Evolutionary conservation across 2,329 filamentous ascomycete species (phyloP).

Genomic region (Monosporascus sp.): DNA sequence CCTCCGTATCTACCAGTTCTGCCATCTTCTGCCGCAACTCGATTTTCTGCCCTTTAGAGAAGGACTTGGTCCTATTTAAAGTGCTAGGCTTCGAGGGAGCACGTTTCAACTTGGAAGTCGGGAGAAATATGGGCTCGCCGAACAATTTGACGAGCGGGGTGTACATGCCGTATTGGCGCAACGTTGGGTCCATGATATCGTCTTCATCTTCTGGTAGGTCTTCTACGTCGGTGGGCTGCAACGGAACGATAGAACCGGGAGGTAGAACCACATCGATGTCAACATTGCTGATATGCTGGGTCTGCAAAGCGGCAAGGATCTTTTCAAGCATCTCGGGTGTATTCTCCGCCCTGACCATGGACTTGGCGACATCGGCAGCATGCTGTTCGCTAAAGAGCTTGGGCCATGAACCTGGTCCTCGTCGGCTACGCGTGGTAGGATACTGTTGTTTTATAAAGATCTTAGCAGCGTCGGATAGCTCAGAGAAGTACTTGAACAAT

Average conservation of each 20-base stretch:
- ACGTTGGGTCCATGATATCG: conserved; percentile 57
- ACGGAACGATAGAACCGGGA: conserved; percentile 64
- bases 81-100: conserved; percentile 83
- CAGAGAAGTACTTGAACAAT: conserved; percentile 88
- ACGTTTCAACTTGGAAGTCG: conserved; percentile 76
- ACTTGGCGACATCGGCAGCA: conserved; percentile 81
- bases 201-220: conserved; percentile 58
- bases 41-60: conserved; percentile 76
- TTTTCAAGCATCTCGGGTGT: conserved; percentile 65
- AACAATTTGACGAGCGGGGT: conserved; percentile 71
- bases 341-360: conserved; percentile 78
- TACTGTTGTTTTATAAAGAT: conserved; percentile 58
- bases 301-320: conserved; percentile 69
- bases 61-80: conserved; percentile 70
- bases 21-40: conserved; percentile 81
- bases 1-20: conserved; percentile 89
- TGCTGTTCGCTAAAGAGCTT: conserved; percentile 84
- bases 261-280: conserved; percentile 86
- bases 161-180: conserved; percentile 72
- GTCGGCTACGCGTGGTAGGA: conserved; percentile 46
- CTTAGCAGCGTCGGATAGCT: conserved; percentile 75
- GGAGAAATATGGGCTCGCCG: conserved; percentile 79
- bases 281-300: conserved; percentile 77
- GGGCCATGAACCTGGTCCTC: conserved; percentile 55
- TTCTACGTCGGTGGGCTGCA: conserved; percentile 54